These are phyloP conservation scores for Phyllostachys edulis DNA, from an alignment of 176 grass and related monocot genomes.

Conservation along the genomic window DNA sequence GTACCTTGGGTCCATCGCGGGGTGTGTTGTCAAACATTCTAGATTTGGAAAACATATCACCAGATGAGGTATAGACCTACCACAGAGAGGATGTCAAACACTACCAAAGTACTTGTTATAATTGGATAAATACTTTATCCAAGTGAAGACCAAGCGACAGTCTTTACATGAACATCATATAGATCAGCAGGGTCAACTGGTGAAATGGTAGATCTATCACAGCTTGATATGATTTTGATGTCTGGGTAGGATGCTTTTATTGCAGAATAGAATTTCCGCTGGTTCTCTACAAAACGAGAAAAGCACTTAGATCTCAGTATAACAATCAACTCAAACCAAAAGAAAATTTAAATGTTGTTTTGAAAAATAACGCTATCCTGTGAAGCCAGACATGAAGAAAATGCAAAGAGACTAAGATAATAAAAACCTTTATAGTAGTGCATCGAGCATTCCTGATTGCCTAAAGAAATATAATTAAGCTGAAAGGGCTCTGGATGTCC, in stretches of 20 bases:
- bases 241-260: constrained; percentile 80
- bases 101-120: not conserved
- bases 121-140: constrained; percentile 12
- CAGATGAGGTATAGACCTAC: constrained; percentile 82
- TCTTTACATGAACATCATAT: constrained; percentile 93
- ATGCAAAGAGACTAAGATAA: constrained; percentile 11
- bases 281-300: constrained; percentile 61
- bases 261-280: constrained; percentile 70
- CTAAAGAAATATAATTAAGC: constrained; percentile 77
- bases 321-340: constrained; percentile 11
- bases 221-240: constrained; percentile 79
- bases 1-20: constrained; percentile 68
- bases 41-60: constrained; percentile 80
- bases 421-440: constrained; percentile 70
- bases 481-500: constrained; percentile 85
- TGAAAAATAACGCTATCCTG: not conserved
- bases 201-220: constrained; percentile 65
- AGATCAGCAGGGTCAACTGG: constrained; percentile 73
- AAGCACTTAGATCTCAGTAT: constrained; percentile 10
- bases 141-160: constrained; percentile 20
- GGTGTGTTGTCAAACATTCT: constrained; percentile 69
- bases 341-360: not conserved
- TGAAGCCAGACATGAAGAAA: constrained; percentile 3
- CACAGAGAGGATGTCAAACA: constrained; percentile 28
- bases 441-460: constrained; percentile 88